Evolutionary conservation across 2,329 filamentous ascomycete species (phyloP), one percentile per base, ranked within the genome.

Genomic region (Aureobasidium leucospermi): DNA sequence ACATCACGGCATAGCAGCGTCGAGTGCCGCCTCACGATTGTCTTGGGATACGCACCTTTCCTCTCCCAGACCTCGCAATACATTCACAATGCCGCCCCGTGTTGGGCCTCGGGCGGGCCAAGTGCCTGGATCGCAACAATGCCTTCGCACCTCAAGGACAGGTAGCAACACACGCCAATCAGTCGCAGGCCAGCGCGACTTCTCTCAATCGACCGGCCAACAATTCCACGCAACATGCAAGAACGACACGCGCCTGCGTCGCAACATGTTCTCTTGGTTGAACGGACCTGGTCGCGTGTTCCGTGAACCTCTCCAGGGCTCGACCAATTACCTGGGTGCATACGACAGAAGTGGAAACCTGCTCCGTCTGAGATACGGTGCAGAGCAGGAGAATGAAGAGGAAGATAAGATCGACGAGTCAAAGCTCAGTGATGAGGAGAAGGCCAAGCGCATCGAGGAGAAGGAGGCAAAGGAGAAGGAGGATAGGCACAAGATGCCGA

Each of bases 221-320:
- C 51, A 48, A 43, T 60, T 60, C 59, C 49, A 60, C 19, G 49
- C 43, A n/a, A 51, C 59, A 58, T 61, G 52, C 46, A 47, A 55
- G 42, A 55, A 58, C 16, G 59, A 75, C 60, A 84, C 81, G 45
- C 74, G 74, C 64, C 75, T 80, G 43, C 79, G 82, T 61, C 73
- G 76, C 60, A 72, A 78, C 52, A 84, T 85, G 76, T 83, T 80
- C 65, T 71, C 74, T 62, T 86, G 84, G 84, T 75, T 86, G 39
- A 78, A 80, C 62, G 80, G 80, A 1, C 78, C 80, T 31, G 81
- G 81, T 9, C 70, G 69, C 63, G 71, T 68, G 23, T 78, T 83
- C 65, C 75, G 74, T 58, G 67, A 79, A 11, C 79, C 79, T 43
- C 65, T 81, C 2, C 74, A 75, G 0, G 72, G 73, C 38, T 78